Percentiles rank a stretch among this genome's conserved stretches.
phyloP scores from a whole-genome alignment of 768 basidiomycete genomes.

The Hygrocybe coccinea region DNA sequence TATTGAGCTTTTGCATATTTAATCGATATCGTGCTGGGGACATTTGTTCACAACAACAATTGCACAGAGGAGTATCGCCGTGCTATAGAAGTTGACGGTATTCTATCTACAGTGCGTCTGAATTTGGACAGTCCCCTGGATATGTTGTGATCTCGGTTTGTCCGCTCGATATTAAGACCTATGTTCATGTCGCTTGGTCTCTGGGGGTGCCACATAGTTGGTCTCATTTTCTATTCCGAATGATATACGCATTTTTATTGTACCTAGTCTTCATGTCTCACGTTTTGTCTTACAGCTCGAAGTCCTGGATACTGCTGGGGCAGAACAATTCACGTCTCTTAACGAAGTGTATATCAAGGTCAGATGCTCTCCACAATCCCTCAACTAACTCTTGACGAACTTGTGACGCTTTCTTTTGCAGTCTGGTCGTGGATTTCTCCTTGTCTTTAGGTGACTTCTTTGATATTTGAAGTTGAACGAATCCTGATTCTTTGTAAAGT shows the following conservation, averaged over 20 bases:
- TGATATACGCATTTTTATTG: not conserved
- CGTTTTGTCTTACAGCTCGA: slow-evolving; percentile 31
- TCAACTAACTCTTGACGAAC: not conserved
- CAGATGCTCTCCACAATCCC: slow-evolving; percentile 1
- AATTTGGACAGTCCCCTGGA: not conserved
- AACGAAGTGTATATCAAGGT: slow-evolving; percentile 84
- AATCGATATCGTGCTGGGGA: not conserved
- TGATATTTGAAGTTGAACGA: slow-evolving; percentile 5
- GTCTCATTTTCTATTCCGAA: slow-evolving; percentile 4
- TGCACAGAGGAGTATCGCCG: slow-evolving; percentile 65
- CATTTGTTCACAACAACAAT: slow-evolving; percentile 11
- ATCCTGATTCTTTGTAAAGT: slow-evolving; percentile 33
- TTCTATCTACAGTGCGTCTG: slow-evolving; percentile 52
- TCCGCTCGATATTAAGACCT: not conserved
- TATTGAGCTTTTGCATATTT: not conserved
- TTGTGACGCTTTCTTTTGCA: slow-evolving; percentile 23
- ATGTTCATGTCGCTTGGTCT: not conserved
- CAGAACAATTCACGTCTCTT: slow-evolving; percentile 78
- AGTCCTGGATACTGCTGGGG: slow-evolving; percentile 77
- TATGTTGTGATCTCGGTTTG: slow-evolving; percentile 1
- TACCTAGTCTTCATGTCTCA: slow-evolving; percentile 2
- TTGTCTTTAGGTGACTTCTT: slow-evolving; percentile 67
- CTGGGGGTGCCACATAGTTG: not conserved
- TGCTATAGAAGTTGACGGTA: slow-evolving; percentile 60
- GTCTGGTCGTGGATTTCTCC: slow-evolving; percentile 73